These are phyloP conservation scores for Ophiobolus disseminans DNA, from an alignment of 2,329 filamentous ascomycete genomes.

Conservation along the genomic window DNA sequence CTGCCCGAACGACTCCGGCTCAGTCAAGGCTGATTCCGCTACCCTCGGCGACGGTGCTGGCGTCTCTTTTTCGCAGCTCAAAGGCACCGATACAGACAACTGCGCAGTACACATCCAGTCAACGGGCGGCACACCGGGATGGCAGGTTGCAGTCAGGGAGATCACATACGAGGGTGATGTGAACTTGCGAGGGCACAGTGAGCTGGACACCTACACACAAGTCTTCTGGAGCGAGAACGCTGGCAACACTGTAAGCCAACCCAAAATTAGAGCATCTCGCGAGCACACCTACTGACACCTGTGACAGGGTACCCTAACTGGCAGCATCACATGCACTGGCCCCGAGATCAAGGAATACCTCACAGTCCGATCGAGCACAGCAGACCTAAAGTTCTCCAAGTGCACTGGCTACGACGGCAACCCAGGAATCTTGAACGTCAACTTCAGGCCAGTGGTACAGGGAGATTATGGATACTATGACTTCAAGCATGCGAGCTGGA, in stretches of 20 bases:
- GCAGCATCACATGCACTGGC: conserved; percentile 29
- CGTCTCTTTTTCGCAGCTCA: conserved; percentile 34
- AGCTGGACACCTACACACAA: conserved; percentile 33
- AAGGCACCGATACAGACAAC: conserved; percentile 33
- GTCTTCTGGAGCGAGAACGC: conserved; percentile 42
- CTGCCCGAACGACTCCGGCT: conserved; percentile 35
- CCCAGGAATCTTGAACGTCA: conserved; percentile 42
- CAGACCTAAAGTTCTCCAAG: conserved; percentile 37
- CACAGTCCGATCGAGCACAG: conserved; percentile 30
- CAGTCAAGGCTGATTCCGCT: conserved; percentile 22
- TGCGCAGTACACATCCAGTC: conserved; percentile 41
- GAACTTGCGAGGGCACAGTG: conserved; percentile 27
- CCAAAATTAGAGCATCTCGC: background rate
- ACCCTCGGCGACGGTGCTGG: conserved; percentile 30
- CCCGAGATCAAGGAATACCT: conserved; percentile 36
- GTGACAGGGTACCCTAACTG: conserved; percentile 25
- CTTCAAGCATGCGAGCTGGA: conserved; percentile 38
- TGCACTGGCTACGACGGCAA: conserved; percentile 36
- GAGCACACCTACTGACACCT: background rate
- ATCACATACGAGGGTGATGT: conserved; percentile 34
- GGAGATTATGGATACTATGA: conserved; percentile 36
- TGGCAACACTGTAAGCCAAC: conserved; percentile 32
- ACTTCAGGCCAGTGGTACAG: conserved; percentile 36
- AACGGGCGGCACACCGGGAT: conserved; percentile 29
- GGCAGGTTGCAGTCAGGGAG: conserved; percentile 39